Conservation (phyloP, 2,329 filamentous ascomycete genomes). For the Grosmannia huntii region DNA sequence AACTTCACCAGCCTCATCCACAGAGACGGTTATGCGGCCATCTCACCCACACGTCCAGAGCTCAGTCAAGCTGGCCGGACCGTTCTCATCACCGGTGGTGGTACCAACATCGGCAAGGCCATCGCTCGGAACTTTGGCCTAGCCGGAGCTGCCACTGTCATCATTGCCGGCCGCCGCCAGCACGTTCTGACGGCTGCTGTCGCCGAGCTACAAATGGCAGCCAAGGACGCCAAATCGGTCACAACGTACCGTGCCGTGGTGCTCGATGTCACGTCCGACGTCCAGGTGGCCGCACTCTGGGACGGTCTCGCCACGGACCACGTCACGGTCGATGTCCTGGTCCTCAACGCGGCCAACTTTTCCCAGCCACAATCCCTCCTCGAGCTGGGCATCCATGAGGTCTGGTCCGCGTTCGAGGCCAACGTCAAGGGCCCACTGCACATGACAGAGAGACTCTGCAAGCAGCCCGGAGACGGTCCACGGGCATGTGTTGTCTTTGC, state of each 20-base stretch:
- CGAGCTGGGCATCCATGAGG: conserved; percentile 7
- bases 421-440: conserved; percentile 12
- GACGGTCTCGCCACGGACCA: neutral
- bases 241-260: neutral
- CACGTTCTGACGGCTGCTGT: conserved; percentile 2
- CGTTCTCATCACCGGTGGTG: conserved; percentile 10
- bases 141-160: conserved; percentile 4
- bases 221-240: neutral
- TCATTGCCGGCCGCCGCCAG: conserved; percentile 7
- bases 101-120: conserved; percentile 7
- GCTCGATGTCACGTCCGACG: conserved; percentile 1
- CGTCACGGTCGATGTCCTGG: conserved; percentile 20
- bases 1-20: conserved; percentile 14
- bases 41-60: conserved; percentile 23
- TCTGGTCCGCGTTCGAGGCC: conserved; percentile 11
- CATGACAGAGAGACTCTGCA: conserved; percentile 9
- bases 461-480: conserved; percentile 7
- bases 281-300: conserved; percentile 2
- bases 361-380: conserved; percentile 1
- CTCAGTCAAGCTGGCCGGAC: conserved; percentile 31
- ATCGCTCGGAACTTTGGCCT: conserved; percentile 7
- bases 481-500: neutral
- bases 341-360: conserved; percentile 18
- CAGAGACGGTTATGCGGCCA: conserved; percentile 22
- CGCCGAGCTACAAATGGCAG: neutral